Percentiles rank a stretch among this genome's conserved stretches.
phyloP scores from a whole-genome alignment of 768 basidiomycete genomes.

The Boletus tomentosulus region DNA sequence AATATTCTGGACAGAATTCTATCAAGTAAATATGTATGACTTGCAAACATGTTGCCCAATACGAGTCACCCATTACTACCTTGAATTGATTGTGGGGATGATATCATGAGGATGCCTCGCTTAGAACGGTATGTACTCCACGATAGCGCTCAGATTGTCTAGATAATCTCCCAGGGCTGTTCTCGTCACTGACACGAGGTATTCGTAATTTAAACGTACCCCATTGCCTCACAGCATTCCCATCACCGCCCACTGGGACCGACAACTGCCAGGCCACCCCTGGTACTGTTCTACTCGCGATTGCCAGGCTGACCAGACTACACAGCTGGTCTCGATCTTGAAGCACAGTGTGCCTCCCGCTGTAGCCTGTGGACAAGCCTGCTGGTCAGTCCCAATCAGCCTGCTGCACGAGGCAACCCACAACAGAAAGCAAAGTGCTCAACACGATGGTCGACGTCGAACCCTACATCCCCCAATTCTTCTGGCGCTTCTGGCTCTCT shows the following conservation, averaged over 20 bases:
- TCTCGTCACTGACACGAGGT: slow-evolving; percentile 9
- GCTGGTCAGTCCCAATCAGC: neutral
- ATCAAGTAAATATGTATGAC: neutral
- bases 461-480: slow-evolving; percentile 43
- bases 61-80: neutral
- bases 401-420: neutral
- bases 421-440: no score
- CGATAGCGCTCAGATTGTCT: neutral
- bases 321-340: no score
- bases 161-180: slow-evolving; percentile 5
- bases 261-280: no score
- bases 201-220: slow-evolving; percentile 2
- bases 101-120: neutral
- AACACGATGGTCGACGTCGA: slow-evolving; percentile 20
- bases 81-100: no score
- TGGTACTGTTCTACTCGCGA: neutral
- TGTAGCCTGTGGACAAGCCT: neutral
- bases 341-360: no score
- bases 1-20: neutral
- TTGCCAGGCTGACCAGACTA: no score
- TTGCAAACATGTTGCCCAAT: neutral
- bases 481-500: slow-evolving; percentile 50
- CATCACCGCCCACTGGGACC: slow-evolving; percentile 9
- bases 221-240: slow-evolving; percentile 3
- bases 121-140: no score